Base-by-base conservation (phyloP, 495 filamentous ascomycete genomes). In the Podospora comata region DNA sequence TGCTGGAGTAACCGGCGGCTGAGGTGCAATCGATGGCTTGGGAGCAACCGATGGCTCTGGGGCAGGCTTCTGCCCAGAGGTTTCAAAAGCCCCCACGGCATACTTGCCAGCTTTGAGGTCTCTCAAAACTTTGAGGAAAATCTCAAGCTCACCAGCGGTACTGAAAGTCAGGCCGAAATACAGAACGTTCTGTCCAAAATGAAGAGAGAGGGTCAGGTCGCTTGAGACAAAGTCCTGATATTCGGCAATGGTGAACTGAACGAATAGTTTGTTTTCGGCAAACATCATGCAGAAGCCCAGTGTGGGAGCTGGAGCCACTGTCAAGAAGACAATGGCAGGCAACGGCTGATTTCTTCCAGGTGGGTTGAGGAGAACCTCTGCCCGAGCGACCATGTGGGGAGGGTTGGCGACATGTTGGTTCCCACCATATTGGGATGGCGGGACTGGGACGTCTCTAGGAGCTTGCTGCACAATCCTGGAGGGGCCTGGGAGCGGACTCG, bases 201-300 rank as follows among this genome's bases (percentile, higher is more conserved):
- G 39, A 48, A 48, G 39, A 2, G 39, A 48, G 39, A 48, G 39
- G 15, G 39, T 48, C 39, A 48, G 15, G 39, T 32, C 65, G 9
- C 65, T 62, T 0, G 20, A 60, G 2, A 57, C 16, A 54, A 64
- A 70, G 27, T 67, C 65, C 26, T 64, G 23, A 54, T 61, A 70
- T 11, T 32, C 34, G 0, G 68, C 44, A 7, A 70, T 65, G 7
- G 69, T 16, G 61, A 61, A 70, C 19, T 67, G 27, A 30, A 56
- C 65, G 32, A 57, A 67, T 13, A 56, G 56, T 34, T 19, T 53
- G 19, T 30, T 53, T 9, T 34, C 27, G 0, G 67, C 54, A 19
- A 44, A 44, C 18, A 67, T 48, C 2, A 57, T 67, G 57, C 67
- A 67, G 16, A 44, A 57, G 5, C 69, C 69, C 4, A 67, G 57